A percentile compares a stretch with the other conserved stretches of the same genome.
phyloP scores from a whole-genome alignment of 371 early-diverging fungal species.

The Saksenaea oblongispora region DNA sequence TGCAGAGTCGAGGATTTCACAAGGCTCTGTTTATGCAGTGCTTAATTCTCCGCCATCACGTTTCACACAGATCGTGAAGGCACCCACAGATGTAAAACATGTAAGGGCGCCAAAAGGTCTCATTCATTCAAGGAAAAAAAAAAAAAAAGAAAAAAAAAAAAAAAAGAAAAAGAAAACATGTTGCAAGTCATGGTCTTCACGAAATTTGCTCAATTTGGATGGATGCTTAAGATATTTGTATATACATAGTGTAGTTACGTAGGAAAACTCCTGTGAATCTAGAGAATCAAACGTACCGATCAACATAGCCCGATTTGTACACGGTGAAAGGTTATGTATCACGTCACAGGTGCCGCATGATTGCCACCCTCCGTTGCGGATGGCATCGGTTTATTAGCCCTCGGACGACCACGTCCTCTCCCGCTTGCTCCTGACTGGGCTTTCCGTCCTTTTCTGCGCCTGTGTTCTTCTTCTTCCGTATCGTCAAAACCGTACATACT shows the following conservation, averaged over 20 bases:
- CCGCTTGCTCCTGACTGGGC: constrained; percentile 2
- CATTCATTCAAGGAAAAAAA: background rate
- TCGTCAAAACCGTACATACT: constrained; percentile 22
- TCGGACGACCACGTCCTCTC: constrained; percentile 16
- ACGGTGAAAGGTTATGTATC: constrained; percentile 1
- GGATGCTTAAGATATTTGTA: constrained; percentile 1
- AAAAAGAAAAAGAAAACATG: background rate
- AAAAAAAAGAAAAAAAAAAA: background rate
- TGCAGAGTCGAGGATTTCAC: background rate
- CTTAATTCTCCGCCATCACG: too few species aligned
- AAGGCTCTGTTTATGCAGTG: too few species aligned
- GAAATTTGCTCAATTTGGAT: background rate
- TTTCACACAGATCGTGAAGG: too few species aligned
- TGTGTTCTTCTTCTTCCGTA: constrained; percentile 8
- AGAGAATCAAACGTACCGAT: constrained; percentile 4
- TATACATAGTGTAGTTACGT: constrained; percentile 4
- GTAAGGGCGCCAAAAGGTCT: too few species aligned
- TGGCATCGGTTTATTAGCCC: constrained; percentile 5
- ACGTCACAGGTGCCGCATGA: constrained; percentile 2
- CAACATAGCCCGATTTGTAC: constrained; percentile 3
- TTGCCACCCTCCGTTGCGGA: background rate
- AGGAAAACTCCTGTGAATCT: constrained; percentile 3
- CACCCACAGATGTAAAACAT: too few species aligned
- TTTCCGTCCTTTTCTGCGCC: constrained; percentile 2
- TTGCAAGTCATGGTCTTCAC: background rate